Evolutionary conservation across 2,329 filamentous ascomycete species (phyloP).

Genomic region (Phialemonium atrogriseum): DNA sequence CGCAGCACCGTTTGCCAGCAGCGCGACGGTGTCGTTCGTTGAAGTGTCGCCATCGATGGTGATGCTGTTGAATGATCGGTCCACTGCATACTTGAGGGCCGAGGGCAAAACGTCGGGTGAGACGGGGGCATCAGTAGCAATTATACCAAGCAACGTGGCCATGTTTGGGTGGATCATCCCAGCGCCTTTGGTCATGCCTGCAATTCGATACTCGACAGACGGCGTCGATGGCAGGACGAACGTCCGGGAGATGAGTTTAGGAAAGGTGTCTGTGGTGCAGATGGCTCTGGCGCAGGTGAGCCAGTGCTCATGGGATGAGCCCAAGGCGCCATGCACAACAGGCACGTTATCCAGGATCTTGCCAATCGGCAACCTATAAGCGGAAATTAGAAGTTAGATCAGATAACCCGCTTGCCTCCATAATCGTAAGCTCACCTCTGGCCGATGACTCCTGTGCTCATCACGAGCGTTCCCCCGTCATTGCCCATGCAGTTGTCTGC

Average conservation of each 20-base stretch:
- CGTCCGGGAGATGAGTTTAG: slow-evolving; percentile 79
- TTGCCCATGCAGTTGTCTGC: slow-evolving; percentile 58
- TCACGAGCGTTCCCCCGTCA: slow-evolving; percentile 66
- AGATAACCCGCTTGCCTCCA: too few species aligned
- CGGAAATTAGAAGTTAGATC: slow-evolving; percentile 7
- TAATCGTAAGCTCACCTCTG: slow-evolving; percentile 75
- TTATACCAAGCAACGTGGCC: slow-evolving; percentile 86
- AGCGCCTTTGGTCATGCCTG: slow-evolving; percentile 94
- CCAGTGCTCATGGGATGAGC: slow-evolving; percentile 77
- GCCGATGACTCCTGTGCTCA: slow-evolving; percentile 98
- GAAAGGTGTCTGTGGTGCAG: slow-evolving; percentile 97
- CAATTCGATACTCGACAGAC: slow-evolving; percentile 68
- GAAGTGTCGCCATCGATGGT: slow-evolving; percentile 95
- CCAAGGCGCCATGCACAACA: slow-evolving; percentile 61
- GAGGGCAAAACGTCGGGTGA: slow-evolving; percentile 56
- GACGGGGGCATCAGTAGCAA: slow-evolving; percentile 86
- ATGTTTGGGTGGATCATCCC: slow-evolving; percentile 99
- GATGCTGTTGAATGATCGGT: slow-evolving; percentile 91
- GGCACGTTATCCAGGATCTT: slow-evolving; percentile 85
- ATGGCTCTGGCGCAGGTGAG: slow-evolving; percentile 80
- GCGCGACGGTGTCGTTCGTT: slow-evolving; percentile 90
- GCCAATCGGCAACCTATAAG: slow-evolving; percentile 66
- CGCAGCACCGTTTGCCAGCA: slow-evolving; percentile 92
- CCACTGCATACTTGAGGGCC: slow-evolving; percentile 66
- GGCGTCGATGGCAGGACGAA: slow-evolving; percentile 81